Conservation (phyloP, 1,284 basidiomycete genomes). For the Boletus semigastroideus region DNA sequence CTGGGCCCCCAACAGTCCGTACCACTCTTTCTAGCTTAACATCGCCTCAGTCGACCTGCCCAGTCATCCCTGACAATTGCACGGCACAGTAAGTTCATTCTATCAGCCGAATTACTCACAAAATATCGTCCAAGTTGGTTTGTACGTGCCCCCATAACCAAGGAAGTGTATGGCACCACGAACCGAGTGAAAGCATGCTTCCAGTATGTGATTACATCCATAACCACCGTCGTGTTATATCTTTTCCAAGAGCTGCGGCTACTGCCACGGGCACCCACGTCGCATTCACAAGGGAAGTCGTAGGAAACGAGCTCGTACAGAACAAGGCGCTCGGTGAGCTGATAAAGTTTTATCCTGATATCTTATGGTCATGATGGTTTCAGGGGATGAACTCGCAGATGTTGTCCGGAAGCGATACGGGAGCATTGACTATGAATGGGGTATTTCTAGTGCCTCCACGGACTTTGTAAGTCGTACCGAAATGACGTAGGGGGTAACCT, state of each 20-base stretch:
- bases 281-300: slow-evolving; percentile 41
- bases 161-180: slow-evolving; percentile 55
- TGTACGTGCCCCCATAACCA: slow-evolving; percentile 65
- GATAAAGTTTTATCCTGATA: neutral
- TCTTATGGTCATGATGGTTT: neutral
- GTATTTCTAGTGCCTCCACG: slow-evolving; percentile 62
- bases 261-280: slow-evolving; percentile 69
- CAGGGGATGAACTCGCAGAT: slow-evolving; percentile 58
- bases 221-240: neutral
- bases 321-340: slow-evolving; percentile 57
- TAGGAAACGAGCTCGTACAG: slow-evolving; percentile 62
- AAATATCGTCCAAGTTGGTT: slow-evolving; percentile 47
- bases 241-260: slow-evolving; percentile 17
- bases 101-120: neutral
- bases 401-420: slow-evolving; percentile 55
- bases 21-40: neutral
- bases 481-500: neutral
- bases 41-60: neutral
- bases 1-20: slow-evolving; percentile 60
- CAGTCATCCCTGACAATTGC: slow-evolving; percentile 79
- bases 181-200: slow-evolving; percentile 70
- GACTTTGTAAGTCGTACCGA: slow-evolving; percentile 48
- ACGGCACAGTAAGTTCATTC: slow-evolving; percentile 50
- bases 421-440: slow-evolving; percentile 51
- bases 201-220: slow-evolving; percentile 46